Conservation (phyloP, 257 asterid genomes). For the Capsicum chinense region DNA sequence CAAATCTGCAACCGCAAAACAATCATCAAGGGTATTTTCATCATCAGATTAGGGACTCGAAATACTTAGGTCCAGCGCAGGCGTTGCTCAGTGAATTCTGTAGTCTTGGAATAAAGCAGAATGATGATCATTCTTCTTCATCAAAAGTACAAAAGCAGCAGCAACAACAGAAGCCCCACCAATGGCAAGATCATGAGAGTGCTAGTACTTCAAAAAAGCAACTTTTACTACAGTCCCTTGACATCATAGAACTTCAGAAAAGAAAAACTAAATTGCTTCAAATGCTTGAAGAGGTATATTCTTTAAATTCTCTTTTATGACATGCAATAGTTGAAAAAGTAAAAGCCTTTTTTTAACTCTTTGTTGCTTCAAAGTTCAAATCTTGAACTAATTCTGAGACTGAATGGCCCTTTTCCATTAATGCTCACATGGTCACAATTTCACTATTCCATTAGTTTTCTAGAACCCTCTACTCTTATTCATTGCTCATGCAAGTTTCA, state of each 20-base stretch:
- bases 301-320: not conserved
- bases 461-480: conserved; percentile 35
- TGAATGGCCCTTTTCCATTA: conserved; percentile 42
- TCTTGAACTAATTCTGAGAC: conserved; percentile 43
- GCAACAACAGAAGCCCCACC: conserved; percentile 29
- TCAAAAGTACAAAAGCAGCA: conserved; percentile 38
- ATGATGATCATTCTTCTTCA: conserved; percentile 22
- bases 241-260: conserved; percentile 74
- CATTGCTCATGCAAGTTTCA: not conserved
- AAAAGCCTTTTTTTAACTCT: conserved; percentile 21
- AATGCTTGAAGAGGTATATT: conserved; percentile 79
- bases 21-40: conserved; percentile 10
- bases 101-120: conserved; percentile 52
- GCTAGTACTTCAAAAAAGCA: conserved; percentile 46
- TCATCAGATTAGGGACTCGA: conserved; percentile 53
- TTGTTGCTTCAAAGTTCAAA: conserved; percentile 29
- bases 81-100: conserved; percentile 84
- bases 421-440: conserved; percentile 55
- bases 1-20: not conserved
- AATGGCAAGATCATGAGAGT: conserved; percentile 49
- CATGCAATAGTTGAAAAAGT: conserved; percentile 16
- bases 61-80: conserved; percentile 67
- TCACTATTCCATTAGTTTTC: conserved; percentile 40
- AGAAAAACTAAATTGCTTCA: conserved; percentile 73
- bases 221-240: conserved; percentile 62